These are phyloP conservation scores for Trichosanthes cucumerina DNA, from an alignment of 306 rosid genomes.

Conservation along the genomic window DNA sequence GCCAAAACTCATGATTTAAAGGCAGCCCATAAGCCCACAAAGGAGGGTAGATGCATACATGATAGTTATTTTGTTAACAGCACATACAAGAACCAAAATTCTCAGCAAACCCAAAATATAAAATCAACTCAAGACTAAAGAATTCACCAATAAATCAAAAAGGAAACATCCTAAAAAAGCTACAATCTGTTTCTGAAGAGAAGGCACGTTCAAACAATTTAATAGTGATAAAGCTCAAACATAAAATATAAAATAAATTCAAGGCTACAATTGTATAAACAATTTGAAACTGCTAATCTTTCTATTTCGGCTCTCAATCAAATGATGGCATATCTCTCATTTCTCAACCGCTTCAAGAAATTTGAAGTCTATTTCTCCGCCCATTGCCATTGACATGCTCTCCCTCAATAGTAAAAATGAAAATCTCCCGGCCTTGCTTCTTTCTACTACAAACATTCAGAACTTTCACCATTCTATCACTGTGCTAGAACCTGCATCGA, in stretches of 20 bases:
- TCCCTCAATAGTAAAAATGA: conserved; percentile 3
- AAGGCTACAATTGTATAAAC: conserved; percentile 8
- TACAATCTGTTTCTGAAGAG: neutral
- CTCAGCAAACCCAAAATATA: neutral
- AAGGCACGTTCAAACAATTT: conserved; percentile 7
- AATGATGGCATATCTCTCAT: neutral
- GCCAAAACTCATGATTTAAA: neutral
- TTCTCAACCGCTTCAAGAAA: neutral
- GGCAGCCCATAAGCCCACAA: neutral
- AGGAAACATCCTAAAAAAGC: neutral
- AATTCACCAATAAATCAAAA: conserved; percentile 7
- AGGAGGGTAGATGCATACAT: neutral
- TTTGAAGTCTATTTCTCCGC: neutral
- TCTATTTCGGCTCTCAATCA: conserved; percentile 11
- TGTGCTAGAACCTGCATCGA: conserved; percentile 12
- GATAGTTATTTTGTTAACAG: neutral
- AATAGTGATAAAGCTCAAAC: neutral
- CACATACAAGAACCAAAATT: neutral
- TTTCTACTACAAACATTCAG: neutral
- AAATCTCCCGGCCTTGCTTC: neutral
- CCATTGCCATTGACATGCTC: neutral
- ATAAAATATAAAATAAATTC: conserved; percentile 7
- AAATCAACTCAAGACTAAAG: neutral
- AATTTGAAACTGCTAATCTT: conserved; percentile 3
- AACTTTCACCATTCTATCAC: conserved; percentile 1